Percentiles rank a stretch among this genome's conserved stretches.
Evolutionary conservation across 345 rosid genomes (phyloP).

Genomic region (Eucalyptus lansdowneana): DNA sequence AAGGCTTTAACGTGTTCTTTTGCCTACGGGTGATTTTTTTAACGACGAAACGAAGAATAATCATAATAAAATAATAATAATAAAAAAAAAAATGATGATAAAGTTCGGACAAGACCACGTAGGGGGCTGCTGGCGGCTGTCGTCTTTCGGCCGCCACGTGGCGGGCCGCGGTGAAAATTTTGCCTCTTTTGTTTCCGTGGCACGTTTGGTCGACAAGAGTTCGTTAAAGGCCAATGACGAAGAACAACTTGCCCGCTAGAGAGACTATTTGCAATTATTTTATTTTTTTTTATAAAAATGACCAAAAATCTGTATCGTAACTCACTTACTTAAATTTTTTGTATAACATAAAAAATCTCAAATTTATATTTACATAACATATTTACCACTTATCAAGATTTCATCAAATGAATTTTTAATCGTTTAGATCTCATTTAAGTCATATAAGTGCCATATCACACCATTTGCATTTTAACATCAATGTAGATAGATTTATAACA

Average conservation of each 20-base stretch:
- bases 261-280: too few species aligned
- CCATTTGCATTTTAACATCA: rapidly evolving
- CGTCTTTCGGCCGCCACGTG: background rate
- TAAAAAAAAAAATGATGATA: background rate
- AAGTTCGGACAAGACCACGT: background rate
- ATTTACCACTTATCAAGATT: rapidly evolving
- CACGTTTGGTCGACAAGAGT: background rate
- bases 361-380: too few species aligned
- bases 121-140: background rate
- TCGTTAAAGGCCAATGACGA: background rate
- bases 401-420: rapidly evolving
- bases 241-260: background rate
- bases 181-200: background rate
- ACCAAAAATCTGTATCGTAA: too few species aligned
- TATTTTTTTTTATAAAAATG: too few species aligned
- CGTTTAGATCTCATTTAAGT: rapidly evolving
- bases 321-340: too few species aligned
- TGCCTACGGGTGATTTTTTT: background rate
- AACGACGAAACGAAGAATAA: background rate
- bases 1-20: background rate
- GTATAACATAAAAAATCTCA: too few species aligned
- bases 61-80: background rate
- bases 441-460: rapidly evolving
- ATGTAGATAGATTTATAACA: too few species aligned
- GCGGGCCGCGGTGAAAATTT: background rate